A percentile compares a stretch with the other conserved stretches of the same genome.
These are phyloP conservation scores for Psilocybe cyanescens DNA, from an alignment of 768 basidiomycete species.

Conservation along the genomic window DNA sequence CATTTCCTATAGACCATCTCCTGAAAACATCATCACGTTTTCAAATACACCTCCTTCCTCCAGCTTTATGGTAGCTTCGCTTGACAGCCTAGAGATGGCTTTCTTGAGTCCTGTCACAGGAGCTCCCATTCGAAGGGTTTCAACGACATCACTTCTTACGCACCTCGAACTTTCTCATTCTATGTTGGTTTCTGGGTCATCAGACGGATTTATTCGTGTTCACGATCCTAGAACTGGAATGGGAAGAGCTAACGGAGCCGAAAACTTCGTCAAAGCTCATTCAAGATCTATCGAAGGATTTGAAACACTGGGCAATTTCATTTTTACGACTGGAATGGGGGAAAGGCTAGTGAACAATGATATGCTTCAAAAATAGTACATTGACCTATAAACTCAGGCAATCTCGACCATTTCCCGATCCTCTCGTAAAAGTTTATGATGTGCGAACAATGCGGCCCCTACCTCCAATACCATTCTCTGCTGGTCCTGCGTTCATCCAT, in stretches of 20 bases:
- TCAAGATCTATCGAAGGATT: slow-evolving; percentile 81
- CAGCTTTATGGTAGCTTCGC: slow-evolving; percentile 62
- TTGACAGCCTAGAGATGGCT: slow-evolving; percentile 60
- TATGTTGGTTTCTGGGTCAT: slow-evolving; percentile 65
- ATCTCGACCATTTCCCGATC: slow-evolving; percentile 86
- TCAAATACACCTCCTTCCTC: slow-evolving; percentile 55
- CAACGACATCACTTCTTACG: slow-evolving; percentile 59
- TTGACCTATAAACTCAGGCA: slow-evolving; percentile 54
- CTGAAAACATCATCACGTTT: slow-evolving; percentile 40
- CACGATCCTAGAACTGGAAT: slow-evolving; percentile 72
- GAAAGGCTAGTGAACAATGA: slow-evolving; percentile 53
- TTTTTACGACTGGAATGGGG: slow-evolving; percentile 87
- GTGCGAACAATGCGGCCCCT: slow-evolving; percentile 81
- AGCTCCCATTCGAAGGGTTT: slow-evolving; percentile 55
- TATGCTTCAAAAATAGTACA: not conserved
- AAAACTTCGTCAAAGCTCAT: slow-evolving; percentile 76
- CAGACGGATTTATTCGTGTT: slow-evolving; percentile 74
- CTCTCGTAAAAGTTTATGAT: slow-evolving; percentile 93
- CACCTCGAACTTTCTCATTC: slow-evolving; percentile 72
- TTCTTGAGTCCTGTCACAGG: slow-evolving; percentile 81
- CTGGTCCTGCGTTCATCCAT: slow-evolving; percentile 85
- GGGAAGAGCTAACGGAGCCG: slow-evolving; percentile 47
- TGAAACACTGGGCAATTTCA: slow-evolving; percentile 76
- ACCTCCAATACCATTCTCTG: slow-evolving; percentile 85
- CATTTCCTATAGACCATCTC: slow-evolving; percentile 27